Base-by-base conservation (phyloP, 176 grass and related monocot species). In the Hyparrhenia diplandra region DNA sequence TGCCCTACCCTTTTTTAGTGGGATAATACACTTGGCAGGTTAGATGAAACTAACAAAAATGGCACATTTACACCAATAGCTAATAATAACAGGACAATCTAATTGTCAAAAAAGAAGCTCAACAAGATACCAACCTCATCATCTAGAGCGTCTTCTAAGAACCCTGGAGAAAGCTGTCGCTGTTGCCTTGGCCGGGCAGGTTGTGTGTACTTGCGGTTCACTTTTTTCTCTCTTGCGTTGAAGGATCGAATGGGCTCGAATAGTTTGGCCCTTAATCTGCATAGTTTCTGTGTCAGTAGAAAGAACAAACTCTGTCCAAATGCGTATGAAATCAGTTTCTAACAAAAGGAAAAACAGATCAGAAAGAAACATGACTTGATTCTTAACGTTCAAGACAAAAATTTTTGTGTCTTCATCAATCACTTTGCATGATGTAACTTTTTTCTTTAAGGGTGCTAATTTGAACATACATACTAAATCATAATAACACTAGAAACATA, bases 141-240 rank as follows among this genome's bases (percentile, higher is more conserved):
- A 88, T 99, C 88, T 84, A 91, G 45, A 43, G 88, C 96, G 18
- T 95, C 96, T 81, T 99, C 96, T 58, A 95, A 87, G 75, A 89
- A 95, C 36, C 87, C 88, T 31, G 96, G 96, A 84, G 96, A 89
- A 67, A 99, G 84, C 31, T 90, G 83, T 5, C 87, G 54, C 86
- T n/a, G n/a, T n/a, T n/a, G n/a, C 92, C 88, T 86, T 86, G 74
- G 88, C 66, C 84, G 88, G 62, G 57, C 60, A 71, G 88, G 78
- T 60, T 93, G 86, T 74, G 79, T 77, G 83, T 99, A 99, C 69
- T 99, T 98, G 60, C 74, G 90, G 57, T 45, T 95, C 57, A 93
- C 92, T 63, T 93, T n/a, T 93, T 77, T 93, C 90, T 75, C 67
- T 85, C 69, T 95, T 95, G 67, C 87, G 87, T 77, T 91, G 90